These are phyloP conservation scores for Fusarium caatingaense DNA, from an alignment of 2,329 filamentous ascomycete genomes.

Conservation along the genomic window DNA sequence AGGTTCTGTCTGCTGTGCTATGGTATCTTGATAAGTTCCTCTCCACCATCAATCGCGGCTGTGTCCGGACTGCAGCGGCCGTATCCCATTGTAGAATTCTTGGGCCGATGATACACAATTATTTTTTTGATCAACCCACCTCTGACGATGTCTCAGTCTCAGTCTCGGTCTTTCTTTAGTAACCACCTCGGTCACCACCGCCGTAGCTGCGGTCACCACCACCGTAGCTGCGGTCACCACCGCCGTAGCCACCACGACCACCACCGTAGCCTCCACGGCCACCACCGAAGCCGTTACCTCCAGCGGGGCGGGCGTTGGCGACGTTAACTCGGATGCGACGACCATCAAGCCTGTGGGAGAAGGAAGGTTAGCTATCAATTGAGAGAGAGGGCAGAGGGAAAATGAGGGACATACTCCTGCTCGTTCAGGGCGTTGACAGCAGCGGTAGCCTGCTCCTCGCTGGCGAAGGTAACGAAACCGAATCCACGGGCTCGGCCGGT, in stretches of 20 bases:
- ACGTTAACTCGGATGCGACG: conserved; percentile 3
- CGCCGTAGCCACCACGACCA: background rate
- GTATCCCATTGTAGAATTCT: background rate
- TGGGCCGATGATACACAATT: background rate
- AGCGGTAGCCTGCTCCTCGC: background rate
- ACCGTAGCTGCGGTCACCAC: background rate
- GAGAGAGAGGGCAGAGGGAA: too few species aligned
- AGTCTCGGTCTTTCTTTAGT: background rate
- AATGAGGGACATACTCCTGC: background rate
- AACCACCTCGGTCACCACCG: conserved; percentile 1
- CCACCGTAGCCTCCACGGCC: background rate
- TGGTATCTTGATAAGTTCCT: conserved; percentile 9
- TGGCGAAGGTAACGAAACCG: background rate
- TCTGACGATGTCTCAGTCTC: background rate
- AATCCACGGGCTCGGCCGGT: conserved; percentile 8
- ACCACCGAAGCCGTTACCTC: background rate
- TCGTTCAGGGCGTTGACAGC: background rate
- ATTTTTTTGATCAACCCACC: background rate
- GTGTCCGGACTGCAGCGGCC: background rate
- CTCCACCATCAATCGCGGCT: background rate
- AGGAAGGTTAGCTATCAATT: background rate
- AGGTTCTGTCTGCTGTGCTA: conserved; percentile 5
- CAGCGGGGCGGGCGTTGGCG: background rate
- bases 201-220: background rate
- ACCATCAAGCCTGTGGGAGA: background rate